Percentiles rank a stretch among this genome's conserved stretches.
Evolutionary conservation across 768 basidiomycete species (phyloP).

Genomic region (Phlebiopsis flavidoalba): DNA sequence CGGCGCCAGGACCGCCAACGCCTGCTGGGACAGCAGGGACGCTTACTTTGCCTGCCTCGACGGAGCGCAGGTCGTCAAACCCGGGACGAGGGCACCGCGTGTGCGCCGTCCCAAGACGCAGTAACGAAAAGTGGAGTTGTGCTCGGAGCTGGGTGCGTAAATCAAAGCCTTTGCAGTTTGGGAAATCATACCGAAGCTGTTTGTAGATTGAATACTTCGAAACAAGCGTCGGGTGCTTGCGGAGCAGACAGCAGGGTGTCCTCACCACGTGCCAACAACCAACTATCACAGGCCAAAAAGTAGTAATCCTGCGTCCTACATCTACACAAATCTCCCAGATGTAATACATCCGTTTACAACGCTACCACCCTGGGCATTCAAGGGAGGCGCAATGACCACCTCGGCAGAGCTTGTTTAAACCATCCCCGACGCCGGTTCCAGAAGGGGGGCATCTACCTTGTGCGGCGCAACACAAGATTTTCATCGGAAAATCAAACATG

Average conservation of each 20-base stretch:
- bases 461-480: too few relatives aligned
- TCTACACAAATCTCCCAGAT: neutral
- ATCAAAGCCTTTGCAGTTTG: neutral
- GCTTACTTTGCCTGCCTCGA: constrained; percentile 85
- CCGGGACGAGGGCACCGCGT: constrained; percentile 69
- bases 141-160: constrained; percentile 87
- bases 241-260: constrained; percentile 70
- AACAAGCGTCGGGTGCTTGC: constrained; percentile 84
- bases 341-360: neutral
- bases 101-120: constrained; percentile 46
- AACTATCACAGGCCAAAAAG: constrained; percentile 11
- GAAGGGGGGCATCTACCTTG: too few relatives aligned
- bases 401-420: neutral
- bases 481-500: neutral
- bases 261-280: constrained; percentile 42
- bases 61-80: constrained; percentile 55
- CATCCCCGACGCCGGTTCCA: too few relatives aligned
- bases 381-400: neutral
- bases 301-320: neutral
- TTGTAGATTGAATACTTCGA: constrained; percentile 87
- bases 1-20: constrained; percentile 64
- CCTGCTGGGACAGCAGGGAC: constrained; percentile 87
- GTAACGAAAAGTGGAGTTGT: constrained; percentile 73
- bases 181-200: neutral
- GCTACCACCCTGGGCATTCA: neutral